Evolutionary conservation across 805 yeast genomes (phyloP).

Genomic region (Candida pini): DNA sequence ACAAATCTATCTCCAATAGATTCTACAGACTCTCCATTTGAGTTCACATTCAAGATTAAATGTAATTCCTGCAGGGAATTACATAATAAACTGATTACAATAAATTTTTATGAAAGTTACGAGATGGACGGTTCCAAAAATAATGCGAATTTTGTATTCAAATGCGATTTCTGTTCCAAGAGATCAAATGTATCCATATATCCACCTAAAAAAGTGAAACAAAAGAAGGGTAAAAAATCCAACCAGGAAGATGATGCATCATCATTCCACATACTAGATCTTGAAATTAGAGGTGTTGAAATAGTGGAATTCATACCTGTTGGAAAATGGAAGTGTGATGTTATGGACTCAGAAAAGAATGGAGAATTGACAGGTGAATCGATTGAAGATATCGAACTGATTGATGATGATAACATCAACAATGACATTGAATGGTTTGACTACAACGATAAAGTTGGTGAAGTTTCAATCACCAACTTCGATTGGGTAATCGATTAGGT

Average conservation of each 20-base stretch:
- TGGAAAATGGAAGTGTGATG: slow-evolving; percentile 54
- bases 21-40: slow-evolving; percentile 54
- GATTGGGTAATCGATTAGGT: slow-evolving; percentile 49
- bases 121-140: slow-evolving; percentile 71
- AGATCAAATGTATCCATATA: slow-evolving; percentile 19
- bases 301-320: slow-evolving; percentile 60
- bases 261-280: slow-evolving; percentile 60
- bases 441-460: slow-evolving; percentile 82
- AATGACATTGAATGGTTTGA: too few relatives aligned
- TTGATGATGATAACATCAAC: slow-evolving; percentile 81
- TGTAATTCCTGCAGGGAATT: slow-evolving; percentile 78
- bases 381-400: slow-evolving; percentile 63
- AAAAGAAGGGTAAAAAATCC: slow-evolving; percentile 35
- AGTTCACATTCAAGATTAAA: slow-evolving; percentile 65
- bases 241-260: too few relatives aligned
- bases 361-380: slow-evolving; percentile 31
- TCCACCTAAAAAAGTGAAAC: slow-evolving; percentile 31
- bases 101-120: slow-evolving; percentile 61
- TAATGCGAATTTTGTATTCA: slow-evolving; percentile 75
- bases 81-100: slow-evolving; percentile 64
- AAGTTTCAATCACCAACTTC: slow-evolving; percentile 76
- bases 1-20: slow-evolving; percentile 49
- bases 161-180: slow-evolving; percentile 24
- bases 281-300: slow-evolving; percentile 86
- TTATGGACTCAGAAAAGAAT: slow-evolving; percentile 32